A percentile compares a stretch with the other conserved stretches of the same genome.
These are phyloP conservation scores for Coemansia sp. DNA, from an alignment of 192 early-diverging fungal genomes.

Conservation along the genomic window DNA sequence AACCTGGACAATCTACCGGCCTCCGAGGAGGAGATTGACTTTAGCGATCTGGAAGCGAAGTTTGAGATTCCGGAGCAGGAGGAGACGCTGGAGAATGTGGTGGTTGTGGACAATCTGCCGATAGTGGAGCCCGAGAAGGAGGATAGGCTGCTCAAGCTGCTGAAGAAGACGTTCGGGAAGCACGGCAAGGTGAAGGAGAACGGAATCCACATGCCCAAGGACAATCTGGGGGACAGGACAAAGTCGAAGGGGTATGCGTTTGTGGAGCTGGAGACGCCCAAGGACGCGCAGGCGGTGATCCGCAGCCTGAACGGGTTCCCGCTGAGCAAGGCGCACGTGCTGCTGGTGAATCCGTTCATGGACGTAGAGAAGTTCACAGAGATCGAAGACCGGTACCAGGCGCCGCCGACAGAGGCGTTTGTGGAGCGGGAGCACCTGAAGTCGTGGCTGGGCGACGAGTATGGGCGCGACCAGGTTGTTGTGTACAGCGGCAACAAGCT, in stretches of 20 bases:
- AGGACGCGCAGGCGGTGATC: conserved; percentile 78
- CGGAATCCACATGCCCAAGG: conserved; percentile 89
- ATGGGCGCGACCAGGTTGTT: conserved; percentile 89
- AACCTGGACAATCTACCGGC: conserved; percentile 66
- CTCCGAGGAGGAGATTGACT: conserved; percentile 83
- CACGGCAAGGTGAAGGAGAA: conserved; percentile 74
- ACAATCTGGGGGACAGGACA: conserved; percentile 62
- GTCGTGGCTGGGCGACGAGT: conserved; percentile 84
- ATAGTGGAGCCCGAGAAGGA: conserved; percentile 83
- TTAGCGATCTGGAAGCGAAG: conserved; percentile 77
- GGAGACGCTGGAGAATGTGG: conserved; percentile 74
- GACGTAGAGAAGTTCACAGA: conserved; percentile 84
- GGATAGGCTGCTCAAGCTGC: conserved; percentile 73
- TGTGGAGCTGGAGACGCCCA: conserved; percentile 86
- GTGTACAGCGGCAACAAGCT: conserved; percentile 84
- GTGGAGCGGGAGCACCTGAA: conserved; percentile 78
- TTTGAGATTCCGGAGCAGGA: conserved; percentile 75
- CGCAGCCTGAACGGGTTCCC: conserved; percentile 72
- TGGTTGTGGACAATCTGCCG: conserved; percentile 93
- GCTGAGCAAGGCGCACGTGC: conserved; percentile 79
- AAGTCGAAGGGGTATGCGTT: conserved; percentile 91
- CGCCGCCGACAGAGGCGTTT: conserved; percentile 61
- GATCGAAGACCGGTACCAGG: conserved; percentile 72
- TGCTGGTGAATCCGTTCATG: conserved; percentile 86
- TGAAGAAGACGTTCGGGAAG: conserved; percentile 80